phyloP scores from a whole-genome alignment of 2,329 filamentous ascomycete species.

The Didymella keratinophila region DNA sequence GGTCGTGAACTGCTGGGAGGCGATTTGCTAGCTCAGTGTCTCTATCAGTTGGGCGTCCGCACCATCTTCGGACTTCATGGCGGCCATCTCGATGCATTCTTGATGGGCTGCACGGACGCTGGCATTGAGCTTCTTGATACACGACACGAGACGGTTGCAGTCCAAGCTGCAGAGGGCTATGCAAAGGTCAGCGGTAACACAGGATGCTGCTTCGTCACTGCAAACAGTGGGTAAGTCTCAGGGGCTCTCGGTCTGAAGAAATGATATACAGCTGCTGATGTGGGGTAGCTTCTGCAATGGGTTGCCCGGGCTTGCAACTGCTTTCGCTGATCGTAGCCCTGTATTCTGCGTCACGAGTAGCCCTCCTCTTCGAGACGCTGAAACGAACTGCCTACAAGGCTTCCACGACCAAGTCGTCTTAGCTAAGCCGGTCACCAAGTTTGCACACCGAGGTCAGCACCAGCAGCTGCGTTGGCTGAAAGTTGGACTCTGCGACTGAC shows the following conservation, averaged over 20 bases:
- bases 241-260: neutral
- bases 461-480: too few relatives aligned
- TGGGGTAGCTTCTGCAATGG: slow-evolving; percentile 54
- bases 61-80: slow-evolving; percentile 59
- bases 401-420: slow-evolving; percentile 58
- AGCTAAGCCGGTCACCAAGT: slow-evolving; percentile 56
- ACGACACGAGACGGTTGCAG: slow-evolving; percentile 58
- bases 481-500: neutral
- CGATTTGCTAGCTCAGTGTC: slow-evolving; percentile 56
- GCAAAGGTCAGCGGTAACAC: slow-evolving; percentile 55
- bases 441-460: slow-evolving; percentile 50
- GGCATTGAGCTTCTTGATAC: slow-evolving; percentile 57
- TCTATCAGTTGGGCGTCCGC: slow-evolving; percentile 53
- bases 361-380: slow-evolving; percentile 55
- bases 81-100: slow-evolving; percentile 59
- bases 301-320: slow-evolving; percentile 56
- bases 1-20: slow-evolving; percentile 55
- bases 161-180: slow-evolving; percentile 59
- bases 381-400: slow-evolving; percentile 58
- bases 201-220: slow-evolving; percentile 58
- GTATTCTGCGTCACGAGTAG: slow-evolving; percentile 57
- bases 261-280: neutral
- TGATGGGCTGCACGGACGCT: slow-evolving; percentile 53
- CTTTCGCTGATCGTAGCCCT: slow-evolving; percentile 55
- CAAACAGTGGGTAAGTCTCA: slow-evolving; percentile 55